phyloP scores from a whole-genome alignment of 495 filamentous ascomycete species.

The Xylaria cubensis region DNA sequence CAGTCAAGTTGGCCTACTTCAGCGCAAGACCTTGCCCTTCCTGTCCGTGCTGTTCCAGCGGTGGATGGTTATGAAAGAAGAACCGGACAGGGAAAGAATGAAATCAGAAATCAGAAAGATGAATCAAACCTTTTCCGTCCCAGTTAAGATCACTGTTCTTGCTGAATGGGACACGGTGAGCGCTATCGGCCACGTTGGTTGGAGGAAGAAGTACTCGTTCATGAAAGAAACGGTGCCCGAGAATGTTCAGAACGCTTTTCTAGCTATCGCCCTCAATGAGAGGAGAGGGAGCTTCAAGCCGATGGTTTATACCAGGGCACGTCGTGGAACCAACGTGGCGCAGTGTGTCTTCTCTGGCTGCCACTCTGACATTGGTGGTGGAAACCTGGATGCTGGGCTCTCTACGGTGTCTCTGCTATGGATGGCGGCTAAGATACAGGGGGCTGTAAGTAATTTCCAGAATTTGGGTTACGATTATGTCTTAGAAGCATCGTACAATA shows the following conservation, averaged over 20 bases:
- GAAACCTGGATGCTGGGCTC: slow-evolving; percentile 18
- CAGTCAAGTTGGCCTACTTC: slow-evolving; percentile 58
- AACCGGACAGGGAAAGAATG: neutral
- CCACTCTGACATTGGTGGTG: slow-evolving; percentile 9
- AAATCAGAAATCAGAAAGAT: slow-evolving; percentile 8
- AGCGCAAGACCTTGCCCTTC: slow-evolving; percentile 9
- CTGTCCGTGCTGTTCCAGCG: slow-evolving; percentile 10
- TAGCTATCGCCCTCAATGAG: slow-evolving; percentile 16
- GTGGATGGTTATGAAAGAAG: slow-evolving; percentile 21
- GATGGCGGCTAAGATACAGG: slow-evolving; percentile 15
- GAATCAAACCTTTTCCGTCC: slow-evolving; percentile 1
- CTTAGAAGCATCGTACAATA: too few species aligned
- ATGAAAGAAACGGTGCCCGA: slow-evolving; percentile 17
- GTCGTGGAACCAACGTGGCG: neutral
- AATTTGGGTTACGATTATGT: too few species aligned
- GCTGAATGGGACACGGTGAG: slow-evolving; percentile 21
- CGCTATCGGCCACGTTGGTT: slow-evolving; percentile 1
- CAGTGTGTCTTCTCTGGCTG: slow-evolving; percentile 17
- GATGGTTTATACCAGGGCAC: slow-evolving; percentile 6
- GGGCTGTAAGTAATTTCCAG: neutral
- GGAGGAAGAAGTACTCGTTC: slow-evolving; percentile 7
- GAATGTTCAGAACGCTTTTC: slow-evolving; percentile 14
- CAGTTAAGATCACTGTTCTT: slow-evolving; percentile 14
- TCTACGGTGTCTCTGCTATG: slow-evolving; percentile 14
- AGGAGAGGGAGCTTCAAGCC: slow-evolving; percentile 20